Evolutionary conservation across 23 red algal genomes (phyloP), one percentile per base, ranked within the genome.

Genomic region (Gracilaria caudata): DNA sequence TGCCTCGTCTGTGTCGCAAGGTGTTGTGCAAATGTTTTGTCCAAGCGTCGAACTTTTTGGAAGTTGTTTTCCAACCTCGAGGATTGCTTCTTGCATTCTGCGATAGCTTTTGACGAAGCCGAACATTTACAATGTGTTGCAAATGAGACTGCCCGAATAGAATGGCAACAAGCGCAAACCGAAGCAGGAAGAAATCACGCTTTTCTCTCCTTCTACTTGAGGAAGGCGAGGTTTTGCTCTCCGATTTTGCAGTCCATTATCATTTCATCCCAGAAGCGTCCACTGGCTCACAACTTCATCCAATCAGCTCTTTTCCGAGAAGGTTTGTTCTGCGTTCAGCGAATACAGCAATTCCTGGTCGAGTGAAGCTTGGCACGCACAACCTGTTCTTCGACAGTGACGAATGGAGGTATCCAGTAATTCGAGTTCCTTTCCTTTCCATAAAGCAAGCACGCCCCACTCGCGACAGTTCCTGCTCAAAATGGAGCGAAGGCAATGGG

Each of bases 371-470:
- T 75, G 87, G 77, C 46, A 82, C 87, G 1, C 71, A 73, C 44
- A 81, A 82, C 44, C n/a, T 91, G 44, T 91, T 82, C 64, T 91
- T 91, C 55, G 87, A 81, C 53, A 73, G 77, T 41, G 87, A 91
- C 44, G 87, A 91, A 54, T 81, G 77, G 87, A 54, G 87, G 33
- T 77, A 91, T 61, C 87, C 87, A 57, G 78, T 91, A 30, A 63
- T 91, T 72, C 87, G 87, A 38, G 73, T 91, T 30, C 55, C 86
- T 40, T 54, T 89, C 23, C 51, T 70, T 40, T 91, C 87, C 0
- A 64, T 82, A 36, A 49, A 59, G 17, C 19, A 77, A 44, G 87
- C 77, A 12, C 77, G 77, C 28, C 64, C 21, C 17, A 81, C 77
- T 17, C 37, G 77, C 16, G 77, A 81, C 26, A 53, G 46, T 53